Conservation (phyloP, 148 eudicot species). For the Cornus suecica region DNA sequence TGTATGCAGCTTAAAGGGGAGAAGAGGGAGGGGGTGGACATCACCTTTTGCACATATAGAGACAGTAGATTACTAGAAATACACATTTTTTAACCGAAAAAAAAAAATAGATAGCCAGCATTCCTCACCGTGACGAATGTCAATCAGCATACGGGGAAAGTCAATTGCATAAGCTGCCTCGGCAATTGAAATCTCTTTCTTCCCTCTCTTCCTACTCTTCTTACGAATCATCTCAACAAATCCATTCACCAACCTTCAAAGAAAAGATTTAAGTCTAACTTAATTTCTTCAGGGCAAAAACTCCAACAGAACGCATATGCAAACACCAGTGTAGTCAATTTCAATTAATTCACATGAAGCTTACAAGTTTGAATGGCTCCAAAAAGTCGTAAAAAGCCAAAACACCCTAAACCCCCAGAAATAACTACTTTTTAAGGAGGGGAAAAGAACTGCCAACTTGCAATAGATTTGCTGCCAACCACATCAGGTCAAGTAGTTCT, state of each 20-base stretch:
- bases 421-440: no score
- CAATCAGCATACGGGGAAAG: slow-evolving; percentile 89
- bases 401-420: no score
- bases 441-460: no score
- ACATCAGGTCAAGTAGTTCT: no score
- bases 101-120: neutral
- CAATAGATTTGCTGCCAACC: no score
- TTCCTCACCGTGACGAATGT: slow-evolving; percentile 85
- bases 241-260: slow-evolving; percentile 83
- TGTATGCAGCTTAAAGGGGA: neutral
- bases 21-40: neutral
- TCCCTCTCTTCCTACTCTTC: slow-evolving; percentile 8
- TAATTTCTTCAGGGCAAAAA: neutral
- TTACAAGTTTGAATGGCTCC: neutral
- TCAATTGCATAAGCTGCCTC: slow-evolving; percentile 61
- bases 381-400: neutral
- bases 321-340: neutral
- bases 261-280: slow-evolving; percentile 21
- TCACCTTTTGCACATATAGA: neutral
- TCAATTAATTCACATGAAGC: neutral
- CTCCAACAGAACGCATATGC: neutral
- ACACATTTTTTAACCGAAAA: neutral
- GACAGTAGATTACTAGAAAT: neutral
- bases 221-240: slow-evolving; percentile 74
- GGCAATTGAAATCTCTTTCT: slow-evolving; percentile 59